phyloP scores from a whole-genome alignment of 129 eudicot genomes.

The Helianthus annuus region DNA sequence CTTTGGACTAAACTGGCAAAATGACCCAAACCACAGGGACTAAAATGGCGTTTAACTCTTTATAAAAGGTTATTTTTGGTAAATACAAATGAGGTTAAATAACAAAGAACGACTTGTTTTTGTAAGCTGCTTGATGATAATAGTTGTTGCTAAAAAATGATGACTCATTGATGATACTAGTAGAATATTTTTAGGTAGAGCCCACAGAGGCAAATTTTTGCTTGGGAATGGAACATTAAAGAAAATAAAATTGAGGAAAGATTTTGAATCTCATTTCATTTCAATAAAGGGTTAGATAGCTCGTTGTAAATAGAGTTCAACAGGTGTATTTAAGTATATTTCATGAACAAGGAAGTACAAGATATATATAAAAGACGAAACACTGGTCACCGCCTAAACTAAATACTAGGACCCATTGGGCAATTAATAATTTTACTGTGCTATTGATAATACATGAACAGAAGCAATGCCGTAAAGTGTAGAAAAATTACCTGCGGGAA shows the following conservation, averaged over 20 bases:
- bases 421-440: background rate
- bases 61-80: background rate
- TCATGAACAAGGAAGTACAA: background rate
- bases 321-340: background rate
- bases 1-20: too few species aligned
- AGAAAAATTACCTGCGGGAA: too few species aligned
- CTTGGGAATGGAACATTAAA: background rate
- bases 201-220: constrained; percentile 8
- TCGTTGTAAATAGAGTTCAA: background rate
- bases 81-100: background rate
- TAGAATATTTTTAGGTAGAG: background rate
- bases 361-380: too few species aligned
- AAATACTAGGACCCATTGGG: background rate
- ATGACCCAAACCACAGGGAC: too few species aligned
- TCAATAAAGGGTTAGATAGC: constrained; percentile 2
- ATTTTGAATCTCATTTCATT: background rate
- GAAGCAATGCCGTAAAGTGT: too few species aligned
- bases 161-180: background rate
- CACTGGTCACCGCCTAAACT: background rate
- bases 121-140: constrained; percentile 1
- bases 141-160: constrained; percentile 17
- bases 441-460: background rate
- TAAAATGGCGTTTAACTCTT: too few species aligned
- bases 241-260: background rate
- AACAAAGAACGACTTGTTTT: constrained; percentile 1